Evolutionary conservation across 768 basidiomycete species (phyloP).

Genomic region (Mycena galopus): DNA sequence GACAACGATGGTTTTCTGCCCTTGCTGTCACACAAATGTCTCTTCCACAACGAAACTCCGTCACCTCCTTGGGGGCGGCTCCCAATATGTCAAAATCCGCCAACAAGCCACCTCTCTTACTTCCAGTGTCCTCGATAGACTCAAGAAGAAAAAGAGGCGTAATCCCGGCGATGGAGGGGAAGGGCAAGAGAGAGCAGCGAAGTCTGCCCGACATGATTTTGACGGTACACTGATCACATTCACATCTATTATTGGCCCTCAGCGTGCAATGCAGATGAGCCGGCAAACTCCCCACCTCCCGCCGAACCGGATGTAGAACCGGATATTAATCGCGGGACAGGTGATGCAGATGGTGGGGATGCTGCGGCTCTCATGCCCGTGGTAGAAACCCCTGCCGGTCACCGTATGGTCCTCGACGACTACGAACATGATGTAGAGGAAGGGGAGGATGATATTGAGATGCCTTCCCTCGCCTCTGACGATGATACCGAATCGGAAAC

Average conservation of each 20-base stretch:
- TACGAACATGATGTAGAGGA: not conserved
- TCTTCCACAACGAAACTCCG: not conserved
- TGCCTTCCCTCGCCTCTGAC: not conserved
- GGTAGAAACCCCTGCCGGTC: not conserved
- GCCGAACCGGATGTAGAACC: not conserved
- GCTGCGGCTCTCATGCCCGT: not conserved
- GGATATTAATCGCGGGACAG: not conserved
- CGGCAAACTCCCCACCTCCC: not conserved
- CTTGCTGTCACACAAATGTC: not conserved
- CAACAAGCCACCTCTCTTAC: not conserved
- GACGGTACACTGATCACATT: not conserved
- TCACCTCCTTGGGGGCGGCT: not conserved
- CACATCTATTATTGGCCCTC: not conserved
- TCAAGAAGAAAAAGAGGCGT: not conserved
- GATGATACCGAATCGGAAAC: not conserved
- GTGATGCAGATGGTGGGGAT: not conserved
- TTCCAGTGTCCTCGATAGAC: not conserved
- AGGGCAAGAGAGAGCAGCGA: not conserved
- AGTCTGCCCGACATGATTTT: not conserved
- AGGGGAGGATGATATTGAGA: not conserved
- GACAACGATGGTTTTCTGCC: not conserved
- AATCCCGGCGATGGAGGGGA: not conserved
- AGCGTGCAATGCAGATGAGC: not conserved
- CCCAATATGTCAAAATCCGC: not conserved
- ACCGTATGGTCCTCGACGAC: not conserved